These are phyloP conservation scores for Evernia prunastri DNA, from an alignment of 495 filamentous ascomycete genomes.

Conservation along the genomic window DNA sequence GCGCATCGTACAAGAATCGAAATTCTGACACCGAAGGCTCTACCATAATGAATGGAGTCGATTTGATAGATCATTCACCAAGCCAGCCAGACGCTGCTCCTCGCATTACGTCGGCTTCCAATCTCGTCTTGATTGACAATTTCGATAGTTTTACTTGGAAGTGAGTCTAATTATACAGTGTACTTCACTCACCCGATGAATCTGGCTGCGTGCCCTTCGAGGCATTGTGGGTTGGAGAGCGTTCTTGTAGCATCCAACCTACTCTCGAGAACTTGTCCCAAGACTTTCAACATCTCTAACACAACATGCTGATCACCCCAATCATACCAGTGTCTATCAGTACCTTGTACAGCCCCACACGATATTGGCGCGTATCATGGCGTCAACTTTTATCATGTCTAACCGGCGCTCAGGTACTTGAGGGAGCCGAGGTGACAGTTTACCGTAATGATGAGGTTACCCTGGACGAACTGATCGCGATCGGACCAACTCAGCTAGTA, in stretches of 20 bases:
- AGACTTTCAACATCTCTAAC: neutral
- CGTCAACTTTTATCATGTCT: neutral
- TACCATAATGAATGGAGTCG: slow-evolving; percentile 39
- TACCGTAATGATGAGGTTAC: slow-evolving; percentile 88
- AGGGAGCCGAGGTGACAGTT: slow-evolving; percentile 84
- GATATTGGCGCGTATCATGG: neutral
- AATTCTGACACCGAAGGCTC: neutral
- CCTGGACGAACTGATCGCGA: slow-evolving; percentile 70
- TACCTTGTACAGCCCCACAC: slow-evolving; percentile 49
- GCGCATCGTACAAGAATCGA: neutral
- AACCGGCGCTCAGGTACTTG: slow-evolving; percentile 49
- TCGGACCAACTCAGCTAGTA: slow-evolving; percentile 87
- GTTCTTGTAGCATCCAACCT: slow-evolving; percentile 52
- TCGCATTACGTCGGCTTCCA: slow-evolving; percentile 67
- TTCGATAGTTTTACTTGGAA: slow-evolving; percentile 75
- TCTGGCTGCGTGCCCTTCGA: neutral
- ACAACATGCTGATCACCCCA: neutral
- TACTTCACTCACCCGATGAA: neutral
- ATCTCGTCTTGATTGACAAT: slow-evolving; percentile 95
- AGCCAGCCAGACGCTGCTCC: slow-evolving; percentile 66
- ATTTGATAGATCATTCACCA: slow-evolving; percentile 78
- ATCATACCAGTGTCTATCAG: slow-evolving; percentile 88
- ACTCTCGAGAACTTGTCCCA: neutral
- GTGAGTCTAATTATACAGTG: neutral
- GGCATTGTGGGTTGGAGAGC: slow-evolving; percentile 28